Percentiles rank a stretch among this genome's conserved stretches.
These are phyloP conservation scores for Citrus glauca DNA, from an alignment of 345 rosid genomes.

Conservation along the genomic window DNA sequence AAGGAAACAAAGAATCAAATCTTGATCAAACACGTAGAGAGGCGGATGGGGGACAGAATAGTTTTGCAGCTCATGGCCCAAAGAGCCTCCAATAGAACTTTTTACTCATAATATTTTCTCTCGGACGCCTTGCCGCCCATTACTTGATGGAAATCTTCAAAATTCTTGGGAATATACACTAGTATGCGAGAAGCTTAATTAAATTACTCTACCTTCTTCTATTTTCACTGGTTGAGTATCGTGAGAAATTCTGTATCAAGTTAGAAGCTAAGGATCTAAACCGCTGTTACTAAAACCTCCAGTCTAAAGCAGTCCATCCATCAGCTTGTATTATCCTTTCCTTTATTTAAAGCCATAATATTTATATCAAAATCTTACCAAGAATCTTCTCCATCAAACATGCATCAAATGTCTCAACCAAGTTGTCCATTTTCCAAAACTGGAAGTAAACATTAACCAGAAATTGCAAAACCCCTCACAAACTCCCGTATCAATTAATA, in stretches of 20 bases:
- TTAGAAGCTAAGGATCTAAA: neutral
- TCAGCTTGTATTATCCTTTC: neutral
- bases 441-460: neutral
- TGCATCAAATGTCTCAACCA: neutral
- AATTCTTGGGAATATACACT: neutral
- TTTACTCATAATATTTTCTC: neutral
- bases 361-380: neutral
- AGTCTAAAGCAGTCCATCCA: neutral
- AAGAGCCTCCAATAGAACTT: neutral
- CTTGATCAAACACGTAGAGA: neutral
- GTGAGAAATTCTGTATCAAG: neutral
- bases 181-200: neutral
- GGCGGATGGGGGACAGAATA: neutral
- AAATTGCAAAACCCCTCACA: neutral
- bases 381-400: neutral
- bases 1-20: neutral
- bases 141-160: neutral
- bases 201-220: neutral
- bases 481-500: neutral
- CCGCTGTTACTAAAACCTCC: neutral
- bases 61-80: neutral
- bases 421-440: neutral
- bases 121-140: neutral
- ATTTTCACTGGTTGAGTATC: neutral
- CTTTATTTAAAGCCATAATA: neutral